Conservation (phyloP, 2,329 filamentous ascomycete species). For the Colletotrichum horii region DNA sequence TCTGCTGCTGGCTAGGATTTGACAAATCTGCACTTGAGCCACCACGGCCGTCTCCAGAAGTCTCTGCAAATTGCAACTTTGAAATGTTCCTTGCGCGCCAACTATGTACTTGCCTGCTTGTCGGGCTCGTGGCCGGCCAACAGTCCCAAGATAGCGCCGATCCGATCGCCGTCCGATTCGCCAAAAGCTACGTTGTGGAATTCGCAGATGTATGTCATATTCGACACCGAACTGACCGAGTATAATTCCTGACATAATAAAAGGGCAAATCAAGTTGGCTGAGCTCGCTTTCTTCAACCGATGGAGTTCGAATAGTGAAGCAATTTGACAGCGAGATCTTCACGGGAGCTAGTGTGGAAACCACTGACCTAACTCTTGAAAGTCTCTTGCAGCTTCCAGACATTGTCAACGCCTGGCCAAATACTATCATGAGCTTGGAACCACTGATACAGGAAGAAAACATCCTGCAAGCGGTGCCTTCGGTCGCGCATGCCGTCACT, state of each 20-base stretch:
- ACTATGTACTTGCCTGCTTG: background rate
- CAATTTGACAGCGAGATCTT: constrained; percentile 33
- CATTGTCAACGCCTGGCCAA: constrained; percentile 40
- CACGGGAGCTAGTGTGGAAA: constrained; percentile 37
- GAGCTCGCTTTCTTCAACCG: background rate
- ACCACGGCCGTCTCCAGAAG: background rate
- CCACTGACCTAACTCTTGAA: constrained; percentile 35
- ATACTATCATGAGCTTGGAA: background rate
- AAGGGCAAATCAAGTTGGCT: background rate
- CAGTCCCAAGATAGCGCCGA: background rate
- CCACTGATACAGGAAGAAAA: background rate
- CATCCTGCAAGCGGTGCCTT: background rate
- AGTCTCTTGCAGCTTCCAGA: constrained; percentile 35
- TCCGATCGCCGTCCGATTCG: background rate
- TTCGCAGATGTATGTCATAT: background rate
- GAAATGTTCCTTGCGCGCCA: background rate
- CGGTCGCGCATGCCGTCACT: constrained; percentile 37
- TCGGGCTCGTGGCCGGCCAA: background rate
- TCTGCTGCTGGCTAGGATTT: background rate
- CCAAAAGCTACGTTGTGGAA: constrained; percentile 18
- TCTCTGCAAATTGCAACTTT: rapidly evolving
- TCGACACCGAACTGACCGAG: too few species aligned
- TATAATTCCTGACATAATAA: background rate
- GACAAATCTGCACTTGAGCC: background rate
- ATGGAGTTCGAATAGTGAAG: constrained; percentile 2